Conservation (phyloP, 2,329 filamentous ascomycete species). For the Sporothrix pallida region DNA sequence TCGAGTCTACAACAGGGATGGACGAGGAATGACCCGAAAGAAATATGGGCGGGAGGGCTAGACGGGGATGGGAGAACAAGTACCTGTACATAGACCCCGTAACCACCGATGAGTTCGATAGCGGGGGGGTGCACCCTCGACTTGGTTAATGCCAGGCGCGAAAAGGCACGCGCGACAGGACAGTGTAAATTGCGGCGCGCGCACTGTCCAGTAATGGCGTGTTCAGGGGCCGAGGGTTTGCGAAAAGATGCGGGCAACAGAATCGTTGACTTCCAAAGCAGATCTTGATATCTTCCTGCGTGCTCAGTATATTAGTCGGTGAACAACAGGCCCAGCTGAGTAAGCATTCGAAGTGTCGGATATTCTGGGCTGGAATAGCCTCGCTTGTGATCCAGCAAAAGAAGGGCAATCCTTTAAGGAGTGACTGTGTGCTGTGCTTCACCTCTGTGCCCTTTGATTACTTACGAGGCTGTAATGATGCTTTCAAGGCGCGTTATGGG, state of each 20-base stretch:
- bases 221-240: conserved; percentile 20
- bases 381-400: too few relatives aligned
- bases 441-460: too few relatives aligned
- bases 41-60: neutral
- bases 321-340: too few relatives aligned
- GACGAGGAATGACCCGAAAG: neutral
- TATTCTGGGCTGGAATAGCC: too few relatives aligned
- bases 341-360: too few relatives aligned
- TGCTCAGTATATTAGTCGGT: neutral
- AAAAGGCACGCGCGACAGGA: conserved; percentile 14
- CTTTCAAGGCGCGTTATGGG: too few relatives aligned
- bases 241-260: neutral
- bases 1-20: neutral
- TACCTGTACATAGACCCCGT: conserved; percentile 15
- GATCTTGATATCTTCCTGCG: neutral
- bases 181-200: neutral
- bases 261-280: neutral
- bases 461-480: too few relatives aligned
- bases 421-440: too few relatives aligned
- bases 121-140: conserved; percentile 5
- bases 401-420: too few relatives aligned
- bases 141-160: conserved; percentile 17
- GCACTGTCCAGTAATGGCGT: conserved; percentile 5
- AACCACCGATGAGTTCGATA: neutral
- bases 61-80: neutral